Percentiles rank a stretch among this genome's conserved stretches.
These are phyloP conservation scores for Pichia sp. DNA, from an alignment of 1,139 yeast genomes.

Conservation along the genomic window DNA sequence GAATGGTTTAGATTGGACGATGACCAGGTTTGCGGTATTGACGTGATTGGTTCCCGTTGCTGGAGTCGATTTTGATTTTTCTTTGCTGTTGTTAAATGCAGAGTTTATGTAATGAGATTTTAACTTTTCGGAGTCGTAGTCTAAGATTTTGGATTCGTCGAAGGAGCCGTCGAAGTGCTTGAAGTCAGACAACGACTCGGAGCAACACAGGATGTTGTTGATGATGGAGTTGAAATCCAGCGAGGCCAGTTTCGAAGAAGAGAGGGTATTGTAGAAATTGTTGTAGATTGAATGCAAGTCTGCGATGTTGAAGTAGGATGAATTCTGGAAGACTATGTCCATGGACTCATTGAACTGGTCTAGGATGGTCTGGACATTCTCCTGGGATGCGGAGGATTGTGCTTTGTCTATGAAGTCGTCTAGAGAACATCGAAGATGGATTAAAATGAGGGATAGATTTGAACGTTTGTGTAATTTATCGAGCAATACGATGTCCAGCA, in stretches of 20 bases:
- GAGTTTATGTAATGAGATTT: neutral
- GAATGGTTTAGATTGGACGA: slow-evolving; percentile 23
- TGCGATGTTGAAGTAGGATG: neutral
- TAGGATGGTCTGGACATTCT: no score
- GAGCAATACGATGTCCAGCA: slow-evolving; percentile 9
- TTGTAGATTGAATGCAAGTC: neutral
- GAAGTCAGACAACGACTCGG: slow-evolving; percentile 21
- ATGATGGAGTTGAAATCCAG: neutral
- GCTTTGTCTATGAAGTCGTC: slow-evolving; percentile 4
- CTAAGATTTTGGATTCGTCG: slow-evolving; percentile 11
- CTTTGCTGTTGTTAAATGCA: neutral
- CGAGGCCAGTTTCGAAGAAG: neutral
- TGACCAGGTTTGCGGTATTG: slow-evolving; percentile 14
- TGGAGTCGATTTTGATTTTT: no score
- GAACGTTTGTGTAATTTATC: slow-evolving; percentile 12
- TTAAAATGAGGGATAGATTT: slow-evolving; percentile 7
- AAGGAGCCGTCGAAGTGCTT: slow-evolving; percentile 20
- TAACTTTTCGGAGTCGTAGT: slow-evolving; percentile 12
- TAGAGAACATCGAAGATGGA: slow-evolving; percentile 6
- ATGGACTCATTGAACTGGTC: slow-evolving; percentile 1
- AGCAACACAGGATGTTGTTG: slow-evolving; percentile 9
- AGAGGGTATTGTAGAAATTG: neutral
- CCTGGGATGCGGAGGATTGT: no score
- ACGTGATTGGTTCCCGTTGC: neutral
- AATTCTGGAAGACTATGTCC: slow-evolving; percentile 1